A percentile compares a stretch with the other conserved stretches of the same genome.
Conservation (phyloP, 495 filamentous ascomycete genomes). For the Penicillium pulvis region DNA sequence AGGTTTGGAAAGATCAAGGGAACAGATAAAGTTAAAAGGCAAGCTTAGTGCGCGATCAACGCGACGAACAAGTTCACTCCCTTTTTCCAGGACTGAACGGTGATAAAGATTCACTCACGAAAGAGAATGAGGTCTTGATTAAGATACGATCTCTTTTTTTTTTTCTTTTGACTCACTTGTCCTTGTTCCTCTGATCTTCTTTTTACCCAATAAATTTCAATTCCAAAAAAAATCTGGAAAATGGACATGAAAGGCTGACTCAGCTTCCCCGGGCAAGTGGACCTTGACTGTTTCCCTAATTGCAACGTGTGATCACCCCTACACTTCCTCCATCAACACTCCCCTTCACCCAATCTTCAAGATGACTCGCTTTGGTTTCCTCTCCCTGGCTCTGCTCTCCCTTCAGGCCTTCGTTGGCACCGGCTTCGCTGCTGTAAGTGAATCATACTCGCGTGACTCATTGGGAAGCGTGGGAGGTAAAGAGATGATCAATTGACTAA, state of each 20-base stretch:
- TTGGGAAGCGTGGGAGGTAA: not conserved
- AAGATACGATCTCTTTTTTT: not conserved
- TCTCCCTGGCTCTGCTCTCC: slow-evolving; percentile 69
- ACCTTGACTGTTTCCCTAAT: slow-evolving; percentile 21
- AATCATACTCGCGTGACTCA: slow-evolving; percentile 16
- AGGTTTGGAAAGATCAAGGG: slow-evolving; percentile 9
- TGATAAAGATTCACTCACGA: not conserved
- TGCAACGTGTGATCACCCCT: slow-evolving; percentile 33
- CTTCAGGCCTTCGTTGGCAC: slow-evolving; percentile 66
- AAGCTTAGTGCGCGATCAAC: slow-evolving; percentile 8
- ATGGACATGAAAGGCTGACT: slow-evolving; percentile 22
- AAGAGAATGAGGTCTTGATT: not conserved
- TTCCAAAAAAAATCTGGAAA: slow-evolving; percentile 16
- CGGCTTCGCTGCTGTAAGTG: slow-evolving; percentile 62
- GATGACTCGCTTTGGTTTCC: slow-evolving; percentile 75
- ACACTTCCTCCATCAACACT: slow-evolving; percentile 21
- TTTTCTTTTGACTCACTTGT: not conserved
- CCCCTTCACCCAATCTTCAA: slow-evolving; percentile 34
- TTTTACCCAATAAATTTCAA: not conserved
- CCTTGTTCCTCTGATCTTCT: slow-evolving; percentile 9
- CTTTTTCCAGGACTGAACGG: not conserved
- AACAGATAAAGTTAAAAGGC: slow-evolving; percentile 8
- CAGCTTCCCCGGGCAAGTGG: slow-evolving; percentile 25
- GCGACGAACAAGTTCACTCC: not conserved
- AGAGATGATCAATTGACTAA: slow-evolving; percentile 28